Evolutionary conservation across 2,329 filamentous ascomycete genomes (phyloP), one percentile per base, ranked within the genome.

Genomic region (Trichoderma pleuroti): DNA sequence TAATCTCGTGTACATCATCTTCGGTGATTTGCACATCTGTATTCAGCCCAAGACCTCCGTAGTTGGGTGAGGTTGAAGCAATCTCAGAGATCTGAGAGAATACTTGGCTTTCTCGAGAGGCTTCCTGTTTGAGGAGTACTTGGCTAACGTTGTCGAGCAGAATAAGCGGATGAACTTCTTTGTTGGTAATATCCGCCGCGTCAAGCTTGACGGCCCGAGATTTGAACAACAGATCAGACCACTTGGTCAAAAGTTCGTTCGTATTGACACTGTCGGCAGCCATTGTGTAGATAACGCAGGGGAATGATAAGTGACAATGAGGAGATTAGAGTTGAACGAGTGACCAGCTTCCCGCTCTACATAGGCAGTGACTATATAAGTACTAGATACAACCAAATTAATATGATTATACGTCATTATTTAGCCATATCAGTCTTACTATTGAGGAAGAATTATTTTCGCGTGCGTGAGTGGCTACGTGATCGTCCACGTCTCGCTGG

Each of bases 31-130:
- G 57, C 9, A 10, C 36, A 16, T 69, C 57, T 28, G 18, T 26
- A 4, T n/a, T 64, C 28, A 72, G 28, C 8, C 69, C 68, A 18
- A 71, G 63, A 2, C 71, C 71, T 32, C 71, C 71, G 42, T 71
- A 59, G 14, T 63, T 68, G 11, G 69, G 56, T n/a, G 68, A 42
- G 2, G 60, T 46, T n/a, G 68, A 57, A 6, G 62, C 70, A n/a
- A 69, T 62, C 21, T 62, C 57, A 1, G 66, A 62, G 5, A 69
- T 32, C 11, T 69, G 54, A 2, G 42, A 36, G 10, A 69, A 69
- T 28, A 69, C 42, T 7, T 49, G 42, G 4, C 66, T 62, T 30
- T 69, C 66, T 2, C 66, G 57, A 14, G 32, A 21, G 6, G 57
- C 57, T n/a, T n/a, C 28, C 2, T 69, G 66, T 5, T 62, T n/a